These are phyloP conservation scores for Vitis labrusca DNA, from an alignment of 164 flowering plant species.

Conservation along the genomic window DNA sequence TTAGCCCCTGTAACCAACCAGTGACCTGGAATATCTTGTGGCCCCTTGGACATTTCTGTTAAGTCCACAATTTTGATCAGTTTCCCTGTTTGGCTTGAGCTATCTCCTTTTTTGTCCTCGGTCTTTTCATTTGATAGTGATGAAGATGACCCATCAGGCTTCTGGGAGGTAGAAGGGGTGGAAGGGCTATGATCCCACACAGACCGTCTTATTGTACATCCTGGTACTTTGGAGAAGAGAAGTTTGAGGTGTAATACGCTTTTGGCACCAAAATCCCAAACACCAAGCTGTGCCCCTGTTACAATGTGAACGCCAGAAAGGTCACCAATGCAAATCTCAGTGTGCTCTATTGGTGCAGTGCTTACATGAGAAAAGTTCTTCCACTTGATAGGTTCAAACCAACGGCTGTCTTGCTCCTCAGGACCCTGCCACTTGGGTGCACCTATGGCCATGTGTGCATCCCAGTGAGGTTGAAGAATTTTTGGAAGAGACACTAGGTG, in stretches of 20 bases:
- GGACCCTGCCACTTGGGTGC: constrained; percentile 98
- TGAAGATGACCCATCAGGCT: constrained; percentile 40
- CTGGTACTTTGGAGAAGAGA: constrained; percentile 93
- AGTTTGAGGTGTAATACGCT: constrained; percentile 92
- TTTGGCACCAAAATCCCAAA: constrained; percentile 95
- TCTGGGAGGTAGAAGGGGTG: constrained; percentile 20
- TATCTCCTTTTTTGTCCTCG: constrained; percentile 59
- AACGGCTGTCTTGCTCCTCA: constrained; percentile 97
- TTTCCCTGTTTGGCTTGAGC: constrained; percentile 51
- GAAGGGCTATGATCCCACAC: constrained; percentile 95
- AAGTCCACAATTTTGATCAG: constrained; percentile 74
- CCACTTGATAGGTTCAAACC: constrained; percentile 99
- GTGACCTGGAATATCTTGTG: constrained; percentile 95
- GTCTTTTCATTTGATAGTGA: constrained; percentile 32
- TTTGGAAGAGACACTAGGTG: constrained; percentile 92
- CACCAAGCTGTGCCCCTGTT: constrained; percentile 96
- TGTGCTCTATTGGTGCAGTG: constrained; percentile 91
- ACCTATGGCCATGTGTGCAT: constrained; percentile 83
- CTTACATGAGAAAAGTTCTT: constrained; percentile 98
- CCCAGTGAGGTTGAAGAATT: constrained; percentile 96
- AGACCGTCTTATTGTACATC: constrained; percentile 90
- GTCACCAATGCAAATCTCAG: constrained; percentile 88
- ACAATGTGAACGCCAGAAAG: constrained; percentile 95
- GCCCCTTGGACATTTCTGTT: constrained; percentile 89
- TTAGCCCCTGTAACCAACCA: constrained; percentile 99